Evolutionary conservation across 1,284 basidiomycete species (phyloP), one percentile per base, ranked within the genome.

Genomic region (Quambalaria eucalypti): DNA sequence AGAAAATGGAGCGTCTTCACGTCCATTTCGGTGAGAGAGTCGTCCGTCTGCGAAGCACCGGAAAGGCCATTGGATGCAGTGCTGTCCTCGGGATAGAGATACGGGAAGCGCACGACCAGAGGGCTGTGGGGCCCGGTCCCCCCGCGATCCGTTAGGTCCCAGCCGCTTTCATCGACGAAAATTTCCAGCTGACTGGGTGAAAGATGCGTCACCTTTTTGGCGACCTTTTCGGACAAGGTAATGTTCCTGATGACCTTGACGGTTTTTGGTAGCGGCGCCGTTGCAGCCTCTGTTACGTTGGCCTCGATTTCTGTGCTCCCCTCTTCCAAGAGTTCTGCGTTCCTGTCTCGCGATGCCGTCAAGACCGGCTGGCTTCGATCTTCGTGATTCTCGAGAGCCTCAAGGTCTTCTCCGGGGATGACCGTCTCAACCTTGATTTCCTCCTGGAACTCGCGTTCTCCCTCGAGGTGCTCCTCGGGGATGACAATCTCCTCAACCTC

Each of bases 1-100:
- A 98, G 77, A 71, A 99, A 93, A 74, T 96, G 88, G 1, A 99
- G 10, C 40, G 69, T 73, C 26, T 19, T 46, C 4, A 61, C 60
- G 10, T 62, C 60, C 10, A 55, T 55, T 3, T 59, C 48, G 28
- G 60, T 56, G 50, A 60, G 60, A 28, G 16, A 52, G 25, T 21
- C 59, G 52, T 7, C 26, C n/a, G n/a, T n/a, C n/a, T n/a, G n/a
- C n/a, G n/a, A n/a, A n/a, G n/a, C n/a, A n/a, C n/a, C n/a, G n/a
- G n/a, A n/a, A n/a, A n/a, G n/a, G 5, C 36, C 36, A 39, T 12
- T 39, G 10, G 16, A 4, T 26, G 19, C 42, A 26, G 12, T 26
- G 4, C 42, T 25, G 19, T 7, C 4, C 7, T 46, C 21, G 12
- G 19, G 21, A 26, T 19, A 46, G 42, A 46, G 42, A 21, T 9